These are phyloP conservation scores for Pichia nakasei DNA, from an alignment of 805 yeast genomes.

Conservation along the genomic window DNA sequence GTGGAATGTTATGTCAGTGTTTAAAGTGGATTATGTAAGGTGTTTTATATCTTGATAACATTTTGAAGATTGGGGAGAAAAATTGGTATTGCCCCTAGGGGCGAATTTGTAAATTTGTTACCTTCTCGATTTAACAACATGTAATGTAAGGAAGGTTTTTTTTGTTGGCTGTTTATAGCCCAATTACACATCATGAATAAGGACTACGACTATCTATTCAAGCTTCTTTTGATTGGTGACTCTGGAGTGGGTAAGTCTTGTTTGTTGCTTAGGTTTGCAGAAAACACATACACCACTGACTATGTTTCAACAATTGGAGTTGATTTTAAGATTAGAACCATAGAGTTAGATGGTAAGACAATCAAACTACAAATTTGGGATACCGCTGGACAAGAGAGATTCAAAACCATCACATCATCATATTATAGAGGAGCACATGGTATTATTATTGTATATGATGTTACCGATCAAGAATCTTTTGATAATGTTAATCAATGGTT, in stretches of 20 bases:
- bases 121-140: too few relatives aligned
- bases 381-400: conserved; percentile 98
- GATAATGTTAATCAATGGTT: conserved; percentile 97
- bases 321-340: conserved; percentile 83
- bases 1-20: too few relatives aligned
- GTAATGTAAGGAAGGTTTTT: too few relatives aligned
- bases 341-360: conserved; percentile 93
- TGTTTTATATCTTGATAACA: too few relatives aligned
- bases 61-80: too few relatives aligned
- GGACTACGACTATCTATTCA: conserved; percentile 97
- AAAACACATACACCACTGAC: conserved; percentile 93
- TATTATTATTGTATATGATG: conserved; percentile 94
- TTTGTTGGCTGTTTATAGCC: too few relatives aligned
- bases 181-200: conserved; percentile 24
- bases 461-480: conserved; percentile 93
- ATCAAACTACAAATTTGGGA: conserved; percentile 99
- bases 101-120: too few relatives aligned
- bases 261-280: conserved; percentile 89
- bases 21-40: too few relatives aligned
- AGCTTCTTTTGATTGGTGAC: conserved; percentile 91
- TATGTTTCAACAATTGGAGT: conserved; percentile 97
- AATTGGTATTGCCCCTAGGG: too few relatives aligned
- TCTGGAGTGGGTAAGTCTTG: conserved; percentile 99
- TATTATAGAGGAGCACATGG: conserved; percentile 99
- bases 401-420: conserved; percentile 94